Evolutionary conservation across 768 basidiomycete genomes (phyloP).

Genomic region (Lactifluus hygrophoroides): DNA sequence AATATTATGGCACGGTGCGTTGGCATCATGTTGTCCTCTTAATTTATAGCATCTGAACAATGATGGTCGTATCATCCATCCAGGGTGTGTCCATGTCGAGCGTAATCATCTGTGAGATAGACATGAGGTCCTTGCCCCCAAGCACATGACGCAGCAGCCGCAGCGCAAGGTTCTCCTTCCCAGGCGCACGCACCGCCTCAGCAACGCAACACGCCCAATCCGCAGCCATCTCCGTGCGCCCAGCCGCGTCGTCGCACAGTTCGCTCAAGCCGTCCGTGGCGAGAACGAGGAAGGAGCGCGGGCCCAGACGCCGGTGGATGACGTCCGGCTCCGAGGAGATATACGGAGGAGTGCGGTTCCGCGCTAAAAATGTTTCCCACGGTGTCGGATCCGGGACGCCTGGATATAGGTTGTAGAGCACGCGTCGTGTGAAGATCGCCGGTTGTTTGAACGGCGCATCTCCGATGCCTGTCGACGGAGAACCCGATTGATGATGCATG

Average conservation of each 20-base stretch:
- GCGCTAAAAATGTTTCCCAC: slow-evolving; percentile 25
- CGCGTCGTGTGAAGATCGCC: slow-evolving; percentile 25
- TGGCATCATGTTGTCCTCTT: too few species aligned
- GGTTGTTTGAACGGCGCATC: slow-evolving; percentile 34
- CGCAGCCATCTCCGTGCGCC: slow-evolving; percentile 27
- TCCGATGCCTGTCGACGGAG: slow-evolving; percentile 27
- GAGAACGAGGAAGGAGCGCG: slow-evolving; percentile 30
- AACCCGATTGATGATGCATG: too few species aligned
- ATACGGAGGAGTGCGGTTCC: slow-evolving; percentile 41
- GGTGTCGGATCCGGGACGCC: slow-evolving; percentile 27
- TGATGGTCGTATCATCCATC: slow-evolving; percentile 44
- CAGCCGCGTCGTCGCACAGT: slow-evolving; percentile 28
- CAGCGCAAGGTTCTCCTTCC: slow-evolving; percentile 32
- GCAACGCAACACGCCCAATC: slow-evolving; percentile 32
- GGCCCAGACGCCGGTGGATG: slow-evolving; percentile 28
- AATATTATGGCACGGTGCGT: too few species aligned
- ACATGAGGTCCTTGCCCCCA: slow-evolving; percentile 34
- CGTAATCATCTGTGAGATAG: slow-evolving; percentile 37
- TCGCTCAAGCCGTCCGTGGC: slow-evolving; percentile 42
- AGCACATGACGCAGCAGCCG: slow-evolving; percentile 34
- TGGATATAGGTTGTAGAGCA: slow-evolving; percentile 31
- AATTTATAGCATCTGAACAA: slow-evolving; percentile 33
- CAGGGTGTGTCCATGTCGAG: slow-evolving; percentile 42
- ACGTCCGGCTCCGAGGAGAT: slow-evolving; percentile 36
- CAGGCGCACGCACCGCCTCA: slow-evolving; percentile 12